Base-by-base conservation (phyloP, 306 rosid genomes). In the Delonix regia region DNA sequence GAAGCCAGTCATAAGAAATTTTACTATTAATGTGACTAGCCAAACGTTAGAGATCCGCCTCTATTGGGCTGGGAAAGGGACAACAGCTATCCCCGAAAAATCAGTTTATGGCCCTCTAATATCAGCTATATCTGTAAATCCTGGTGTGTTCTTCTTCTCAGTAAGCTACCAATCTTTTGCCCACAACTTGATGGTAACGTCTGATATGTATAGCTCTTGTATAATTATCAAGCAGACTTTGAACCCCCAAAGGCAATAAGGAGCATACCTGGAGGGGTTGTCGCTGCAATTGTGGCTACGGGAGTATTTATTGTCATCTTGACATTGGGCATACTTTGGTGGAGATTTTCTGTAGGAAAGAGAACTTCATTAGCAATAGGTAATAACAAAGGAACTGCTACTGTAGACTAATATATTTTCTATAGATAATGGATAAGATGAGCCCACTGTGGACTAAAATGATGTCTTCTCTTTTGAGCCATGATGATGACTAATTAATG, bases 91-190 rank as follows among this genome's bases (percentile, higher is more conserved):
- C 52, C 88, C 85, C n/a, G 39, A 71, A 60, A 59, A 63, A 69
- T 73, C 83, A 15, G 81, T 85, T 9, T 81, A 85, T 74, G 85
- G 88, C 36, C 88, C 88, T 52, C 78, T 85, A 28, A 78, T 85
- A 77, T 85, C 88, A 24, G 88, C 88, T 68, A 85, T 85, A 39
- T 78, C 88, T 14, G 72, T 81, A 18, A 56, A 78, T 77, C 57
- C 83, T 36, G 80, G 85, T 85, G 25, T 28, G 84, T 75, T 79
- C 47, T 77, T 73, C 9, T 15, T 56, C 21, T 51, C 57, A 45
- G 0, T 8, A 57, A 30, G 6, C 24, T 34, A 4, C 11, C 69
- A n/a, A 68, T 60, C 11, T 22, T 80, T 18, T 27, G 7, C 14
- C 19, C 44, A 18, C 68, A 24, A 22, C 70, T 74, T 48, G 70